phyloP scores from a whole-genome alignment of 441 rosid species.

The Arabidopsis lyrata region DNA sequence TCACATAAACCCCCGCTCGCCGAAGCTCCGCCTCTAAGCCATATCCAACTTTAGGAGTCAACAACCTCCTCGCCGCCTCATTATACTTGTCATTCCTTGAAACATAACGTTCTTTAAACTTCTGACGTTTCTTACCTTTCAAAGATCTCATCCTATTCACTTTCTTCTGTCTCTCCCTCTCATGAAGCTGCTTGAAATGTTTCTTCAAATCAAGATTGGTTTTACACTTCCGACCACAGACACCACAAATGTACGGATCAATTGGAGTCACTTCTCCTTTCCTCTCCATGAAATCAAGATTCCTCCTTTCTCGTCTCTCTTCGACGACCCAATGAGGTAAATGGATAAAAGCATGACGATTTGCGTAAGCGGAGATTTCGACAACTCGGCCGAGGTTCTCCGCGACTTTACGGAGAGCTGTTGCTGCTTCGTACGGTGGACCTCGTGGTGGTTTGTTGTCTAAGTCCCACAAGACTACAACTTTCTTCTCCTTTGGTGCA shows the following conservation, averaged over 20 bases:
- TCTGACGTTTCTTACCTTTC: constrained; percentile 83
- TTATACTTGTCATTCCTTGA: constrained; percentile 80
- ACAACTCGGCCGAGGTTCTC: constrained; percentile 68
- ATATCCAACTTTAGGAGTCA: constrained; percentile 73
- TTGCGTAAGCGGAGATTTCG: constrained; percentile 88
- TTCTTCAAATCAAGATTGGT: constrained; percentile 79
- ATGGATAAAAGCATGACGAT: constrained; percentile 89
- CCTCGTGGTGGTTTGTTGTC: constrained; percentile 96
- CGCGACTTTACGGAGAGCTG: constrained; percentile 67
- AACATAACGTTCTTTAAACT: constrained; percentile 69
- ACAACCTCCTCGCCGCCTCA: constrained; percentile 71
- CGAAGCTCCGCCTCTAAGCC: constrained; percentile 78
- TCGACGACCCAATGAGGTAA: constrained; percentile 77
- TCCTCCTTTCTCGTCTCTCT: constrained; percentile 69
- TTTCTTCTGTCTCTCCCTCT: constrained; percentile 88
- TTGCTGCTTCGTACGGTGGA: constrained; percentile 81
- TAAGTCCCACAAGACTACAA: constrained; percentile 91
- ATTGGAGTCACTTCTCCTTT: constrained; percentile 53
- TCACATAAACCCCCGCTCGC: constrained; percentile 84
- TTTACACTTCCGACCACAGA: constrained; percentile 85
- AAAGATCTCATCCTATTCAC: constrained; percentile 74
- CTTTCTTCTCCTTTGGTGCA: constrained; percentile 70
- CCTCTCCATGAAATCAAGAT: constrained; percentile 70
- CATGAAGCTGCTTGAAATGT: constrained; percentile 90
- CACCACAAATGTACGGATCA: constrained; percentile 68